Evolutionary conservation across 306 rosid species (phyloP).

Genomic region (Fragaria vesca): DNA sequence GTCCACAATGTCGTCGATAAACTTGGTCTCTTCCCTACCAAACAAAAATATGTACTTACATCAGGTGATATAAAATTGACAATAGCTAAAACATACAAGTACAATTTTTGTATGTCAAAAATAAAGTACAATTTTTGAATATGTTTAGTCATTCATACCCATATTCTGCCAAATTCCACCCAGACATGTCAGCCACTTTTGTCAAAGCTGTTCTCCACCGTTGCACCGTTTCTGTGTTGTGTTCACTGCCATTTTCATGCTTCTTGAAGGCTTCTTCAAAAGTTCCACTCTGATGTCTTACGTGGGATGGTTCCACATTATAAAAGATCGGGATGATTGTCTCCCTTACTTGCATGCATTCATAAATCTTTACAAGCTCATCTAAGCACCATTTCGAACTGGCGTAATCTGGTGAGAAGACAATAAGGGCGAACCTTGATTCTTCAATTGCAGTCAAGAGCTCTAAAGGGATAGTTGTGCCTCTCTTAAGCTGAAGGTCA

Average conservation of each 20-base stretch:
- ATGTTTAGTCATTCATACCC: not conserved
- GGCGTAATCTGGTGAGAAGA: not conserved
- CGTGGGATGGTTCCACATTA: not conserved
- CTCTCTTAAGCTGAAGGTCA: not conserved
- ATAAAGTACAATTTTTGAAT: not conserved
- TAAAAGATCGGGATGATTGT: constrained; percentile 12
- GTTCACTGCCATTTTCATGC: not conserved
- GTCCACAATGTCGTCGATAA: constrained; percentile 12
- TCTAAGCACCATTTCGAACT: not conserved
- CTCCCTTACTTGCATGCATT: not conserved
- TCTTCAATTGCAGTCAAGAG: not conserved
- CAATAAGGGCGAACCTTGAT: not conserved
- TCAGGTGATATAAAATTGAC: not conserved
- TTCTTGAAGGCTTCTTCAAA: constrained; percentile 6
- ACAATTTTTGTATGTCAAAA: too few relatives aligned
- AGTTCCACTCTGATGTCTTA: not conserved
- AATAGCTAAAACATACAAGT: not conserved
- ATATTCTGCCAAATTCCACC: not conserved
- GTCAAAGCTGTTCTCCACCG: not conserved
- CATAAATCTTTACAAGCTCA: not conserved
- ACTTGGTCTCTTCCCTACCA: not conserved
- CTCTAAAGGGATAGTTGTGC: not conserved
- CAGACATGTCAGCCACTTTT: not conserved
- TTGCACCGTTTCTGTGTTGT: not conserved
- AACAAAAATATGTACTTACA: not conserved